phyloP scores from a whole-genome alignment of 2,329 filamentous ascomycete species.

The Ophiostoma quercus region DNA sequence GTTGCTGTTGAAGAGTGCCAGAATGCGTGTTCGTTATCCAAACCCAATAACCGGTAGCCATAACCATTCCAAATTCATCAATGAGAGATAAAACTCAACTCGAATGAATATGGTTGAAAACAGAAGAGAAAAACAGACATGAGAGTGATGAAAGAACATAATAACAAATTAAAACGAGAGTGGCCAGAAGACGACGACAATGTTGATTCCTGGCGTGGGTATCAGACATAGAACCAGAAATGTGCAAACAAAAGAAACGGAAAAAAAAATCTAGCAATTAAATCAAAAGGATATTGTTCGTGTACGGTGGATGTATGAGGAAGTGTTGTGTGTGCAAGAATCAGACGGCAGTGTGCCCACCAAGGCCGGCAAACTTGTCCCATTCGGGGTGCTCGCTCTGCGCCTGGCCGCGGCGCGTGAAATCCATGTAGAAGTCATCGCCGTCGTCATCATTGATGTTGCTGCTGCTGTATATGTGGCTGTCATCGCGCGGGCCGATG shows the following conservation, averaged over 20 bases:
- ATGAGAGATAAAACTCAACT: background rate
- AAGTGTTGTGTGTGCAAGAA: background rate
- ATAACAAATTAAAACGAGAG: constrained; percentile 1
- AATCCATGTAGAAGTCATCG: background rate
- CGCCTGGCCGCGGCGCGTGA: background rate
- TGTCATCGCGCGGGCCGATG: constrained; percentile 23
- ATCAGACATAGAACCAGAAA: constrained; percentile 20
- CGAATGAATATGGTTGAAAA: background rate
- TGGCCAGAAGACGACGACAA: background rate
- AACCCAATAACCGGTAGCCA: background rate
- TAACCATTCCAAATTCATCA: background rate
- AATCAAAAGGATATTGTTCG: background rate
- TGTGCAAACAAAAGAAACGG: background rate
- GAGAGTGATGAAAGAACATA: background rate
- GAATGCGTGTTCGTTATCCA: background rate
- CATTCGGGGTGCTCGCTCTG: constrained; percentile 35
- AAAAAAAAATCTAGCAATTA: background rate
- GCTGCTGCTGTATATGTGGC: constrained; percentile 12
- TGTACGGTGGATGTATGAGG: background rate
- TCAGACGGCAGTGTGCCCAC: constrained; percentile 37
- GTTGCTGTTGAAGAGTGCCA: background rate
- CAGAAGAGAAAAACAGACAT: background rate
- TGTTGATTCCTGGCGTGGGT: constrained; percentile 22
- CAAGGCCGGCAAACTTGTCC: constrained; percentile 44
- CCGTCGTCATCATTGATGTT: constrained; percentile 1